A percentile compares a stretch with the other conserved stretches of the same genome.
Conservation (phyloP, 1,139 yeast genomes). For the Sugiyamaella sp. region DNA sequence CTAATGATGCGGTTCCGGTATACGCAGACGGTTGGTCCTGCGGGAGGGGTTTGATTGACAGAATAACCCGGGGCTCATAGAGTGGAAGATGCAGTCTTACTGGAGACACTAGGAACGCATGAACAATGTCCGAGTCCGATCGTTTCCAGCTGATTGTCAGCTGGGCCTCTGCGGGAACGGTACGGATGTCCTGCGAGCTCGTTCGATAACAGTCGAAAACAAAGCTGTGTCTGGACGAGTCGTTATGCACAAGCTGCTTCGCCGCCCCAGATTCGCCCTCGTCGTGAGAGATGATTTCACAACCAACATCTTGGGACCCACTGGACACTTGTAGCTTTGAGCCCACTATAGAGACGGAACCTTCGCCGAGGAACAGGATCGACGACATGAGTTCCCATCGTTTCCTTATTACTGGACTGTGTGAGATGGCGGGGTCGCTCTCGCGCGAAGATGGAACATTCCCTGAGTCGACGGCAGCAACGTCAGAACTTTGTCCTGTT, state of each 20-base stretch:
- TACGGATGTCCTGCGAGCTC: conserved; percentile 36
- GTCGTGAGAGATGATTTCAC: conserved; percentile 27
- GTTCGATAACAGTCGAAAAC: conserved; percentile 35
- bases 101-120: conserved; percentile 35
- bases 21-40: conserved; percentile 1
- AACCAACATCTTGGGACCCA: conserved; percentile 20
- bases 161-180: conserved; percentile 40
- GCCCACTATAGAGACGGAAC: conserved; percentile 30
- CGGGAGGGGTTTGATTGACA: conserved; percentile 34
- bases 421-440: conserved; percentile 6
- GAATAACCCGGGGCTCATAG: conserved; percentile 69
- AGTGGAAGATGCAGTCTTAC: conserved; percentile 55
- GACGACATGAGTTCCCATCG: conserved; percentile 40
- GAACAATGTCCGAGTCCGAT: conserved; percentile 13
- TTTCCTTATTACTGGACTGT: conserved; percentile 36
- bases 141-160: conserved; percentile 40
- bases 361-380: conserved; percentile 34
- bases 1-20: conserved; percentile 4
- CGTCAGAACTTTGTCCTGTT: no score
- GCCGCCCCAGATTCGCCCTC: conserved; percentile 5
- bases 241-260: conserved; percentile 36
- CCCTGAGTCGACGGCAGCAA: background rate
- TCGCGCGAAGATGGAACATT: background rate
- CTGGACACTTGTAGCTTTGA: conserved; percentile 29
- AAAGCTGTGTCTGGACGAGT: conserved; percentile 31